phyloP scores from a whole-genome alignment of 345 rosid species.

The Gossypium australe region DNA sequence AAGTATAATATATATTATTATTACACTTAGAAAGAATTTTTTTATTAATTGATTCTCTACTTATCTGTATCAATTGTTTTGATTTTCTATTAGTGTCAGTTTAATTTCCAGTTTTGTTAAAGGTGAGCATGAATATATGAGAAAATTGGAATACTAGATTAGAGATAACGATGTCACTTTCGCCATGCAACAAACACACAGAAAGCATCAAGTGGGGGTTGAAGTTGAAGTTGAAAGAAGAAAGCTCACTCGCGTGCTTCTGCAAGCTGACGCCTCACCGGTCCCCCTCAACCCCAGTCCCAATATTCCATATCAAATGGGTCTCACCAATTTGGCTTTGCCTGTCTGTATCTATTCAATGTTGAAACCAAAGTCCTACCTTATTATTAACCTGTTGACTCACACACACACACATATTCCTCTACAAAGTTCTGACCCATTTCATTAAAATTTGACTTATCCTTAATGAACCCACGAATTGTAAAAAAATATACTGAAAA shows the following conservation, averaged over 20 bases:
- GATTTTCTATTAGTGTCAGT: not conserved
- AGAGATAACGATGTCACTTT: conserved; percentile 12
- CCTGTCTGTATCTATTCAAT: not conserved
- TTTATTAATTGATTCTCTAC: too few species aligned
- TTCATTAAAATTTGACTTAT: not conserved
- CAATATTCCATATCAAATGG: conserved; percentile 16
- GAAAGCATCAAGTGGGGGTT: not conserved
- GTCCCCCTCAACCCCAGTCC: not conserved
- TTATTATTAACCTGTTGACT: conserved; percentile 2
- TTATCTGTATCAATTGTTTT: too few species aligned
- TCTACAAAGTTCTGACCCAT: conserved; percentile 11
- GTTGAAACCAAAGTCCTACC: not conserved
- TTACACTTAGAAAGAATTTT: too few species aligned
- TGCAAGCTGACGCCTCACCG: conserved; percentile 20
- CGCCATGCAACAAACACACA: conserved; percentile 6
- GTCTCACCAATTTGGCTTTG: not conserved
- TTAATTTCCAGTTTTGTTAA: not conserved
- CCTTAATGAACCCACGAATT: not conserved
- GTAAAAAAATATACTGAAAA: not conserved
- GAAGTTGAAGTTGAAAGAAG: not conserved
- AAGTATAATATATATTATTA: too few species aligned
- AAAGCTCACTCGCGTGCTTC: conserved; percentile 23
- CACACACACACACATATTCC: not conserved
- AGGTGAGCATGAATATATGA: not conserved
- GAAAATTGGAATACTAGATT: conserved; percentile 5